A percentile compares a stretch with the other conserved stretches of the same genome.
Evolutionary conservation across 2,329 filamentous ascomycete genomes (phyloP).

Genomic region (Fusarium miscanthi): DNA sequence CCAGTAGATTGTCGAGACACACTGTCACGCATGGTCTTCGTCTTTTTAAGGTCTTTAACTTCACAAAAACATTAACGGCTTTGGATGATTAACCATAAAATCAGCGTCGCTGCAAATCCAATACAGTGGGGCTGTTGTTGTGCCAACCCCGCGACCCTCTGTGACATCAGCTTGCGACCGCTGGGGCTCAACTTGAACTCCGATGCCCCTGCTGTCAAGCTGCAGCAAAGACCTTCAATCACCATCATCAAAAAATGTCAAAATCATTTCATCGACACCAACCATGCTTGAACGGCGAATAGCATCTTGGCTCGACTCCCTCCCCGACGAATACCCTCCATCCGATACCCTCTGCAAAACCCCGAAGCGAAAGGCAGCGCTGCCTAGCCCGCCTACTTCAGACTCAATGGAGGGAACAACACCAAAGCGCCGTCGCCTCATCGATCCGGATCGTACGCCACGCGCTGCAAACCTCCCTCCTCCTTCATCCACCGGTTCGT

Average conservation of each 20-base stretch:
- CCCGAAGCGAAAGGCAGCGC: conserved; percentile 6
- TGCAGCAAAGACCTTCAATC: no score
- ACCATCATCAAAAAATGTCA: neutral
- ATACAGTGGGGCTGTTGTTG: conserved; percentile 3
- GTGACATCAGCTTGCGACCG: conserved; percentile 4
- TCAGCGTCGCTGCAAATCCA: neutral
- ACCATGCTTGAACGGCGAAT: conserved; percentile 9
- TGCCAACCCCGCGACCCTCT: neutral
- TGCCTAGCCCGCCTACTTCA: neutral
- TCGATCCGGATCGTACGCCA: neutral
- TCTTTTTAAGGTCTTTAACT: neutral
- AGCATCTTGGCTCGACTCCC: conserved; percentile 1
- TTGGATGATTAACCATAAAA: neutral
- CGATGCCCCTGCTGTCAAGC: no score
- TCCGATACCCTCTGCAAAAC: neutral
- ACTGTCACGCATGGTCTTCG: accelerated
- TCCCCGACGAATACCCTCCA: neutral
- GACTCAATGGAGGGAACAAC: neutral
- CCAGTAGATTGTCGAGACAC: accelerated
- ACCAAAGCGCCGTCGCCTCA: neutral
- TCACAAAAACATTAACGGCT: no score
- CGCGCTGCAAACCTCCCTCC: neutral
- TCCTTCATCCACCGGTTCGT: neutral
- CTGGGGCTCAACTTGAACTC: neutral
- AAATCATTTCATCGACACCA: neutral